Conservation (phyloP, 371 early-diverging fungal species). For the Mucor racemosus region DNA sequence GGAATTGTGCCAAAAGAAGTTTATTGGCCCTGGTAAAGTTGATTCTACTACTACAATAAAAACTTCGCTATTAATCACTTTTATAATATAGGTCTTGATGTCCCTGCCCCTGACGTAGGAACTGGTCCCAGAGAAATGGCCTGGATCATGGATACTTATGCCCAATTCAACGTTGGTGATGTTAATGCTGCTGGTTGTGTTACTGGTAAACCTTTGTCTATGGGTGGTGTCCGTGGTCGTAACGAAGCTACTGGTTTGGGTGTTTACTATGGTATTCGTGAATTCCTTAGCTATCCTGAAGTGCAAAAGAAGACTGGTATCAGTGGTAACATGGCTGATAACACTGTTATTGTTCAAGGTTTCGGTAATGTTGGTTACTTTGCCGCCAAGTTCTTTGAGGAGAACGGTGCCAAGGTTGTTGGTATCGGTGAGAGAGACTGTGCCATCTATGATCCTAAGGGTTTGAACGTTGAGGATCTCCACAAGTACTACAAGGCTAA, state of each 20-base stretch:
- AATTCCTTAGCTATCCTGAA: slow-evolving; percentile 82
- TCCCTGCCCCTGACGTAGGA: slow-evolving; percentile 94
- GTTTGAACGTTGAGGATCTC: slow-evolving; percentile 75
- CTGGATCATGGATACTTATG: slow-evolving; percentile 92
- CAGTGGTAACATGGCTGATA: slow-evolving; percentile 69
- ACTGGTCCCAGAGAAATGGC: slow-evolving; percentile 90
- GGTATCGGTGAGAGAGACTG: slow-evolving; percentile 82
- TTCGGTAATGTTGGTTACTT: slow-evolving; percentile 93
- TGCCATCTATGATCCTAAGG: slow-evolving; percentile 72
- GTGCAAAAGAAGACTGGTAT: slow-evolving; percentile 79
- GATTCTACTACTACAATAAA: background rate
- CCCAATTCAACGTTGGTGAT: slow-evolving; percentile 85
- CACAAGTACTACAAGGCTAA: slow-evolving; percentile 68
- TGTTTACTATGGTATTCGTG: slow-evolving; percentile 86
- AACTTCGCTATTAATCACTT: slow-evolving; percentile 6
- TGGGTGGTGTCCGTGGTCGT: slow-evolving; percentile 91
- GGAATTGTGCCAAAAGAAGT: slow-evolving; percentile 91
- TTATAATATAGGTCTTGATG: slow-evolving; percentile 60
- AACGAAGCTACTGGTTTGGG: slow-evolving; percentile 92
- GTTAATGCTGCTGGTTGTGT: slow-evolving; percentile 88
- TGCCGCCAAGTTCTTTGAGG: slow-evolving; percentile 87
- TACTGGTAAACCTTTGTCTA: slow-evolving; percentile 86
- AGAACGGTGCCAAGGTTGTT: slow-evolving; percentile 83
- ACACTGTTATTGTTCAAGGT: slow-evolving; percentile 81
- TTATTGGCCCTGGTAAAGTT: slow-evolving; percentile 75